A percentile compares a stretch with the other conserved stretches of the same genome.
These are phyloP conservation scores for Withania somnifera DNA, from an alignment of 305 asterid genomes.

Conservation along the genomic window DNA sequence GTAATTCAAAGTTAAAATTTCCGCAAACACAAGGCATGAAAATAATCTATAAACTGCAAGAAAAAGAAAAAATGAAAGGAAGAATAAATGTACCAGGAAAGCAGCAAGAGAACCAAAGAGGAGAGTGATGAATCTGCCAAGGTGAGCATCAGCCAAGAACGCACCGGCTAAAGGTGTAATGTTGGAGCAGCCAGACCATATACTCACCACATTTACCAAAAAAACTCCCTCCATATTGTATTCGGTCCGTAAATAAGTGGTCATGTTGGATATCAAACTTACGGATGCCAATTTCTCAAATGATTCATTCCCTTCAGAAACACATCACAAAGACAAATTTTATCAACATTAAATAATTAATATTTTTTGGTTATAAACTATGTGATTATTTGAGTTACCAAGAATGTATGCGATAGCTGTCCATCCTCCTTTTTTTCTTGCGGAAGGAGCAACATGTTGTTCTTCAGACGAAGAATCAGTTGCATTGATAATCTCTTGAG, in stretches of 20 bases:
- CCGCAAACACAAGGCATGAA: background rate
- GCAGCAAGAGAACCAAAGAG: conserved; percentile 47
- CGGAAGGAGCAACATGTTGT: background rate
- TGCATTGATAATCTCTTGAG: background rate
- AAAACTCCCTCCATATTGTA: conserved; percentile 54
- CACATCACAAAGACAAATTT: background rate
- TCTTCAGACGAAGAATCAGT: background rate
- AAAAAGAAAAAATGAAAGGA: background rate
- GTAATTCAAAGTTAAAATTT: background rate
- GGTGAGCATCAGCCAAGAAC: conserved; percentile 44
- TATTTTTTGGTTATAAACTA: background rate
- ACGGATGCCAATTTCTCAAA: conserved; percentile 83
- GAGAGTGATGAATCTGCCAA: conserved; percentile 62
- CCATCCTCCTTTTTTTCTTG: conserved; percentile 42
- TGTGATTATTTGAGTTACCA: conserved; percentile 19
- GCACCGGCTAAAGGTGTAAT: conserved; percentile 56
- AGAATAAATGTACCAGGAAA: conserved; percentile 27
- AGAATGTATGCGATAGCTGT: conserved; percentile 63
- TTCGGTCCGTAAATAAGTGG: conserved; percentile 43
- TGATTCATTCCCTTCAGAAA: conserved; percentile 49
- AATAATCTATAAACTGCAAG: background rate
- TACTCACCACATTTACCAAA: conserved; percentile 52
- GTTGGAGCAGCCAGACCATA: conserved; percentile 60
- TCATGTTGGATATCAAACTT: conserved; percentile 56
- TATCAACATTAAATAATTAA: background rate